Base-by-base conservation (phyloP, 163 green algal species). In the Chlamydomonas reinhardtii region DNA sequence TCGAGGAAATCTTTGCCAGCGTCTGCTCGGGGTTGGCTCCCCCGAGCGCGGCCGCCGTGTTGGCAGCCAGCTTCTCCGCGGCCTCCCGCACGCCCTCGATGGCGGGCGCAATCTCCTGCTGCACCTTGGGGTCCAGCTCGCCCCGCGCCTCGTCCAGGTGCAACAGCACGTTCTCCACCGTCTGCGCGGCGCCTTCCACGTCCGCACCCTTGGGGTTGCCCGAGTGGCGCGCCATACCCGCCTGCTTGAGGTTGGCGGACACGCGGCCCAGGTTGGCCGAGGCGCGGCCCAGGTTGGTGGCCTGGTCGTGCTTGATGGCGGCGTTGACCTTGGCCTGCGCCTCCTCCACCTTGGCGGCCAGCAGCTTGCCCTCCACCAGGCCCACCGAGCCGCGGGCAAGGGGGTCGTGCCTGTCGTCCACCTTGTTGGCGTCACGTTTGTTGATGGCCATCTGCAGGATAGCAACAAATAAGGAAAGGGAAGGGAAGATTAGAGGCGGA, bases 361-460 rank as follows among this genome's bases (percentile, higher is more conserved):
- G 89, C 80, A 96, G 89, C 86, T 95, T 96, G 82, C 87, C 89
- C 83, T 95, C 89, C 35, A 95, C 92, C 64, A 89, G 74, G 73
- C 92, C 93, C 20, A 90, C 91, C 17, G 66, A 72, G 66, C 76
- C 70, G 76, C 89, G 84, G 0, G 88, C 89, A 43, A 94, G 69
- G 14, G 88, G 77, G 56, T 73, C 62, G 31, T n/a, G 4, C 39
- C 73, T 90, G 71, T 94, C 88, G 37, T 81, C 61, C 79, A 90
- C 86, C 27, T 75, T 73, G 48, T 73, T 82, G 48, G 92, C 91
- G 62, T 86, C 89, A 62, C 94, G 93, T 81, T 95, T 79, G 90
- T 96, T 96, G 43, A 96, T 89, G 70, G 93, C 76, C 16, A 76
- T 74, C 77, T 84, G 66, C 20, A 27, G 31, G 54, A 19, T n/a